Evolutionary conservation across 441 rosid genomes (phyloP), one percentile per base, ranked within the genome.

Genomic region (Euphorbia corollata): DNA sequence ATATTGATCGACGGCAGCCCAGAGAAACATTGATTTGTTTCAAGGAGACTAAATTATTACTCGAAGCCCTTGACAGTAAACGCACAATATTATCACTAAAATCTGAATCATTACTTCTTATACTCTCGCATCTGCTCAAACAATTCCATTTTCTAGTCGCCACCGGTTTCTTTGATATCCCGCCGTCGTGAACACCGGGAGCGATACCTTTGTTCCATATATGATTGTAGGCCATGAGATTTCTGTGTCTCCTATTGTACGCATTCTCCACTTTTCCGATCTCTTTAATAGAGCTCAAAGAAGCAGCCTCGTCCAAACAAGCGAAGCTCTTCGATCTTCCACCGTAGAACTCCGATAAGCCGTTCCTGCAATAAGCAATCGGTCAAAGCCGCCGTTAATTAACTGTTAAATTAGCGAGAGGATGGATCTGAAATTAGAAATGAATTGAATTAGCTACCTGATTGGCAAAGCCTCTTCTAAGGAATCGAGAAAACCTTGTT

Each of bases 271-370:
- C 87, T 64, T 93, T 93, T 5, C 75, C 87, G 3, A 88, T 75
- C 23, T 87, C 92, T 74, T 80, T 84, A 27, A 79, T 77, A n/a
- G 87, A 76, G 16, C 84, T 69, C 68, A 75, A 70, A 41, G 84
- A 67, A 0, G 84, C 69, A 0, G 84, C 84, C 0, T 74, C 83
- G 0, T 73, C 79, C 61, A 92, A 66, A 72, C 78, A 86, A 0
- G 94, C 79, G 54, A 79, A 93, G 0, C 94, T 86, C 77, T 82
- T 90, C 0, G 96, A 90, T 74, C 86, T 90, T 4, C 98, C 98
- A 41, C 51, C 78, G 75, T 87, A 92, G 78, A 78, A 88, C 34
- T 72, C 83, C 0, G 98, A 92, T 53, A 90, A 83, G 13, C 95
- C 90, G 76, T 81, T 30, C 56, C 43, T 38, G 41, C 1, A n/a